phyloP scores from a whole-genome alignment of 495 filamentous ascomycete species.

The Penicillium herquei region DNA sequence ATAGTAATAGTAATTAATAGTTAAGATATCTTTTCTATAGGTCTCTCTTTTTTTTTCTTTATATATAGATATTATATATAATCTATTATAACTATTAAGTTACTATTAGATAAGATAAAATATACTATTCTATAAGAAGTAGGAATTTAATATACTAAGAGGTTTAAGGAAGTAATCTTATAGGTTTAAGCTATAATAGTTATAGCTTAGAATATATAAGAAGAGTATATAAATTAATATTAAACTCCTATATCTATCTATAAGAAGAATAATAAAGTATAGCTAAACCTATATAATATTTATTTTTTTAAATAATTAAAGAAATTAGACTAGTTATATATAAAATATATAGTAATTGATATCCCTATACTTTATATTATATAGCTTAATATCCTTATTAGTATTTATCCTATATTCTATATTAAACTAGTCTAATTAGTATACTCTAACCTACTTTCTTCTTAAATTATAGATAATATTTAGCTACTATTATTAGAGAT shows the following conservation, averaged over 20 bases:
- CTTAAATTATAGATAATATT: not conserved
- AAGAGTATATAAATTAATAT: not conserved
- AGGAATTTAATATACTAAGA: too few species aligned
- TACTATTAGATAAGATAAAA: too few species aligned
- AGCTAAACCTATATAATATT: not conserved
- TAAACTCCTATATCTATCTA: not conserved
- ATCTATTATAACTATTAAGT: too few species aligned
- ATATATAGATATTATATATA: too few species aligned
- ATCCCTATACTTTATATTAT: not conserved
- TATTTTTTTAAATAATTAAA: too few species aligned
- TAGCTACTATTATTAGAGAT: not conserved
- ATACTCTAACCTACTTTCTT: not conserved
- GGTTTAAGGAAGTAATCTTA: not conserved
- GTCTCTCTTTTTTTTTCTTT: not conserved
- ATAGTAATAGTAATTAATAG: not conserved
- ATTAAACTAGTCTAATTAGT: not conserved
- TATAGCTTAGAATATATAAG: not conserved
- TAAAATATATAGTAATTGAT: too few species aligned
- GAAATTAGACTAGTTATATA: too few species aligned
- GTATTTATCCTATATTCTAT: not conserved
- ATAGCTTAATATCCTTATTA: not conserved
- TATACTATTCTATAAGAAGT: too few species aligned
- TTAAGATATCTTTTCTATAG: not conserved
- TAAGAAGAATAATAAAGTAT: not conserved
- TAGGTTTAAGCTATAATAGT: not conserved